Conservation (phyloP, 208 protist genomes). For the Porcisia deanei region DNA sequence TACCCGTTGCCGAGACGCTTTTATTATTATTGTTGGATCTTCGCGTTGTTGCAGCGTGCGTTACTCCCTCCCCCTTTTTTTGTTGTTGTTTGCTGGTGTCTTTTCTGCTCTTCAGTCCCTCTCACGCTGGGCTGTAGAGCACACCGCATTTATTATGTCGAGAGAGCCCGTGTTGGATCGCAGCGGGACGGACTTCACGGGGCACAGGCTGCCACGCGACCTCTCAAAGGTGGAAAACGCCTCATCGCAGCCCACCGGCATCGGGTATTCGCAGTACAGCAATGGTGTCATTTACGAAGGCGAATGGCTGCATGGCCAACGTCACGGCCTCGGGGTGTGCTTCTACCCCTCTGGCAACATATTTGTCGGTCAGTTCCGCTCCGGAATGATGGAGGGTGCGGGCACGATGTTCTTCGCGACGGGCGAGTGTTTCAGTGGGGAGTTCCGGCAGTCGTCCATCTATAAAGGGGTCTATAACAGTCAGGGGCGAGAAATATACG, state of each 20-base stretch:
- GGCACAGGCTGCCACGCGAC: conserved; percentile 15
- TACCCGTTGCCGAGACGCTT: too few relatives aligned
- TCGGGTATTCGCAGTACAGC: conserved; percentile 32
- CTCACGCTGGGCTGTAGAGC: not conserved
- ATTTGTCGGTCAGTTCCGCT: conserved; percentile 53
- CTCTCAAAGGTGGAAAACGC: conserved; percentile 10
- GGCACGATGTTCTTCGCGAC: conserved; percentile 61
- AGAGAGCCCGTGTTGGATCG: not conserved
- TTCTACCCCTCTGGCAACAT: conserved; percentile 68
- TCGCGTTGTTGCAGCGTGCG: too few relatives aligned
- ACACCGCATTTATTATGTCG: not conserved
- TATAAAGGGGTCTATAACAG: conserved; percentile 48
- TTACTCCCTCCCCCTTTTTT: not conserved
- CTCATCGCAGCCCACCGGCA: conserved; percentile 18
- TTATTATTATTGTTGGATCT: too few relatives aligned
- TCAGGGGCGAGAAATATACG: conserved; percentile 32
- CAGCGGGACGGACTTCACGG: conserved; percentile 17
- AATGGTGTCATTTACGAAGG: conserved; percentile 69
- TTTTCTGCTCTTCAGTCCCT: too few relatives aligned
- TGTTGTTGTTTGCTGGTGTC: not conserved
- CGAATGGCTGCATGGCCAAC: conserved; percentile 37
- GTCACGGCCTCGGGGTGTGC: conserved; percentile 60
- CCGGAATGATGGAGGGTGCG: conserved; percentile 52
- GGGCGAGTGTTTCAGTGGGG: conserved; percentile 60
- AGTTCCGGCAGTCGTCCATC: conserved; percentile 36